A percentile compares a stretch with the other conserved stretches of the same genome.
These are phyloP conservation scores for Pseudocohnilembus persalinus DNA, from an alignment of 169 alveolate species.

Conservation along the genomic window DNA sequence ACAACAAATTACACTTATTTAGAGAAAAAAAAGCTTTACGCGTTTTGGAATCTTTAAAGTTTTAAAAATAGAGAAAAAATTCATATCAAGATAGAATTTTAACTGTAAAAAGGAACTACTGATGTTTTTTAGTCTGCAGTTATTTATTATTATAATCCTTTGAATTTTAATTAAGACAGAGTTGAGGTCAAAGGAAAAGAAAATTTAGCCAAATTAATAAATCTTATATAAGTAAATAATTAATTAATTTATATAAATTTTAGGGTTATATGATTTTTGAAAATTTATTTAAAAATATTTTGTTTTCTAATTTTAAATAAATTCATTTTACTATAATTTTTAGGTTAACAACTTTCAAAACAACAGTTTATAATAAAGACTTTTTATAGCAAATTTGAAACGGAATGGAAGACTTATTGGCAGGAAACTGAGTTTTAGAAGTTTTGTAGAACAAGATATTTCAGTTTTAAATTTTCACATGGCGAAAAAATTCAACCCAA, in stretches of 20 bases:
- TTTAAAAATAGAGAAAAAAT: too few relatives aligned
- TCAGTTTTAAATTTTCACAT: neutral
- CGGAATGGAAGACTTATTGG: neutral
- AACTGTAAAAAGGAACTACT: neutral
- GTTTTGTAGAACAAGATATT: neutral
- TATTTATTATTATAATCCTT: neutral
- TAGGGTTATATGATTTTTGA: too few relatives aligned
- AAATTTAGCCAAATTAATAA: neutral
- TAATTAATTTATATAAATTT: too few relatives aligned
- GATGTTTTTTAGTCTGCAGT: too few relatives aligned
- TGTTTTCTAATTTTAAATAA: too few relatives aligned
- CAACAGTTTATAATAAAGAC: neutral
- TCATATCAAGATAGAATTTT: neutral
- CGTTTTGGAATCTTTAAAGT: neutral
- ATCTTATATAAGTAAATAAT: neutral
- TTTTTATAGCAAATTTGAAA: neutral
- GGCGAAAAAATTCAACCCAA: neutral
- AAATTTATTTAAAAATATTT: too few relatives aligned
- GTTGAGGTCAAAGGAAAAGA: neutral
- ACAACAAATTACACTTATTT: neutral
- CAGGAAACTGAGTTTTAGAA: neutral
- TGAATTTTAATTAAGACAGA: neutral
- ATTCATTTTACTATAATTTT: too few relatives aligned
- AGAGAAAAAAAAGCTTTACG: neutral
- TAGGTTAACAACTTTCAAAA: neutral